Percentiles rank a stretch among this genome's conserved stretches.
Conservation (phyloP, 2,329 filamentous ascomycete species). For the Venturia pyrina region DNA sequence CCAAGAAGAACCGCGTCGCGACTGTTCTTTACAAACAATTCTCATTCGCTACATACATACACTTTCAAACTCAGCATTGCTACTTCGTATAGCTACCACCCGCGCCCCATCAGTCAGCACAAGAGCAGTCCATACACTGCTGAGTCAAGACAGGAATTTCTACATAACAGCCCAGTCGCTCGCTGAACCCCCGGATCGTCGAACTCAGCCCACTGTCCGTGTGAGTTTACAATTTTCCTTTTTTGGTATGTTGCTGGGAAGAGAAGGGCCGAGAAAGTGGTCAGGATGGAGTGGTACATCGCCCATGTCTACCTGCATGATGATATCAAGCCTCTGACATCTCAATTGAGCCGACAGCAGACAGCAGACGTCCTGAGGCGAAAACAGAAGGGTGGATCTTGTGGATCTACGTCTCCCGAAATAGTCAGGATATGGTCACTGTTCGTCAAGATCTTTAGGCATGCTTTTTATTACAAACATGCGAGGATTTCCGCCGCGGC, state of each 20-base stretch:
- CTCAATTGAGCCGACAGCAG: not conserved
- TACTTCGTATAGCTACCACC: not conserved
- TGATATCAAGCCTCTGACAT: not conserved
- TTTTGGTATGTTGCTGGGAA: not conserved
- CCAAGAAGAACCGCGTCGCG: not conserved
- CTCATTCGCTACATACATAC: not conserved
- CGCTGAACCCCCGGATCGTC: not conserved
- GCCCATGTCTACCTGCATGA: not conserved
- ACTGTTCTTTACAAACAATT: not conserved
- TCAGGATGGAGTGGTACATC: not conserved
- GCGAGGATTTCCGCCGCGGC: not conserved
- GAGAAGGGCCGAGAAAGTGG: conserved; percentile 5
- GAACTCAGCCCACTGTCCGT: not conserved
- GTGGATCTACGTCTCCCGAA: not conserved
- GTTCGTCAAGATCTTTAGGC: not conserved
- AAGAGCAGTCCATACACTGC: not conserved
- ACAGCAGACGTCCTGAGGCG: not conserved
- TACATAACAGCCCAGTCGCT: not conserved
- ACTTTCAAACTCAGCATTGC: not conserved
- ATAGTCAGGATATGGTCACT: not conserved
- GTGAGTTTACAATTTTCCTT: conserved; percentile 3
- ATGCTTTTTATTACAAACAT: not conserved
- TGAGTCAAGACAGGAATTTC: not conserved
- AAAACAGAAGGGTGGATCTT: not conserved
- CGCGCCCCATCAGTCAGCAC: not conserved